Base-by-base conservation (phyloP, 2,329 filamentous ascomycete genomes). In the Hypoxylon sp. region DNA sequence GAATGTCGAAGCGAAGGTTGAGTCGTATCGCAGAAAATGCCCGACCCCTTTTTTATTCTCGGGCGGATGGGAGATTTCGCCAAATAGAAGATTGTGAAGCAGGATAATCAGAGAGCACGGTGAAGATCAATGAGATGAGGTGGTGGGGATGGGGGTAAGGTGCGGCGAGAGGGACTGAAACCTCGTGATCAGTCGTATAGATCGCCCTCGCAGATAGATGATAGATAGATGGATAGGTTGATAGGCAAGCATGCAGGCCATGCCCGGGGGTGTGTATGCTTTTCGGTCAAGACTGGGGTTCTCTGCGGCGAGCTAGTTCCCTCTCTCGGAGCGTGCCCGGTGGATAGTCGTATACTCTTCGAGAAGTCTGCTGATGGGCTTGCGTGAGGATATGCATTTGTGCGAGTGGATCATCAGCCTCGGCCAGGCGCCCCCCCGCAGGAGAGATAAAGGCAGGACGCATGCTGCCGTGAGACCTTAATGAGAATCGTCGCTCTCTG, bases 241-340 rank as follows among this genome's bases (percentile, higher is more conserved):
- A 7, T 35, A 17, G 29, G 15, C 11, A 8, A 5, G 45, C 41
- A 37, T 31, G 37, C 27, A 23, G 40, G 23, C n/a, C 17, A 52
- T 60, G 45, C 55, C 35, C 49, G 29, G 53, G 42, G 31, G 35
- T 33, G 21, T 11, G 48, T 5, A 18, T n/a, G n/a, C n/a, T n/a
- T n/a, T 46, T 64, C 61, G 61, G 61, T 64, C 35, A 59, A 13
- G 31, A 46, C 61, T 47, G 17, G 61, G 61, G 46, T 48, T 38
- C 26, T 64, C n/a, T 46, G 41, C 55, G 58, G 61, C 8, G 9
- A 10, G 17, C n/a, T 13, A 11, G 7, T 47, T 55, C 17, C 13
- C 41, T 23, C 20, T n/a, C 27, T 33, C 23, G 13, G 26, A n/a
- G n/a, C n/a, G n/a, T n/a, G n/a, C n/a, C 45, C 23, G 40, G 50